phyloP scores from a whole-genome alignment of 768 basidiomycete genomes.

The Leccinum arenicola region DNA sequence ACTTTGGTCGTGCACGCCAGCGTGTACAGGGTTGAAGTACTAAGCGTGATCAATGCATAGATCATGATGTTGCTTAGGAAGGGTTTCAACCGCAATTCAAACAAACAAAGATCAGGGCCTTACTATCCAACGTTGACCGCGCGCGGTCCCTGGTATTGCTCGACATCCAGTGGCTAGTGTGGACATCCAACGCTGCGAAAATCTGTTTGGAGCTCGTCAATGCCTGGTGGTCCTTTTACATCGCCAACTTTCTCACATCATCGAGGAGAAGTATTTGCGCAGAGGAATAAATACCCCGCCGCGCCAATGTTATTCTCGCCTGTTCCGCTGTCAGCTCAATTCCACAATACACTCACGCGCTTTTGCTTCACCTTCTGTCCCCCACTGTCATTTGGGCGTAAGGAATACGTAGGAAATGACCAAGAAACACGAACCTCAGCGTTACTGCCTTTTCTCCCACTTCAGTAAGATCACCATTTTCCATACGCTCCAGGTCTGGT shows the following conservation, averaged over 20 bases:
- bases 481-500: conserved; percentile 43
- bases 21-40: conserved; percentile 32
- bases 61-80: conserved; percentile 45
- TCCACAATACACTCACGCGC: too few relatives aligned
- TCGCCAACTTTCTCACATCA: conserved; percentile 42
- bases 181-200: conserved; percentile 58
- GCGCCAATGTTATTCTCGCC: conserved; percentile 52
- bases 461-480: conserved; percentile 65
- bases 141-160: conserved; percentile 29
- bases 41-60: conserved; percentile 38
- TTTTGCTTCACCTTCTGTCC: conserved; percentile 10
- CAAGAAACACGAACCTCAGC: conserved; percentile 31
- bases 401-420: not conserved
- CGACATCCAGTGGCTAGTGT: conserved; percentile 46
- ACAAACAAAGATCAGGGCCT: conserved; percentile 2
- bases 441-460: conserved; percentile 70
- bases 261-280: conserved; percentile 68
- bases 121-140: conserved; percentile 35
- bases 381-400: not conserved
- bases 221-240: not conserved
- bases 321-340: conserved; percentile 10
- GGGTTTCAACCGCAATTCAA: not conserved
- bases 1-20: conserved; percentile 39
- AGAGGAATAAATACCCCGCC: conserved; percentile 50
- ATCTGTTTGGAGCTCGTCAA: conserved; percentile 13